Base-by-base conservation (phyloP, 2,329 filamentous ascomycete species). In the Alternaria sp. region DNA sequence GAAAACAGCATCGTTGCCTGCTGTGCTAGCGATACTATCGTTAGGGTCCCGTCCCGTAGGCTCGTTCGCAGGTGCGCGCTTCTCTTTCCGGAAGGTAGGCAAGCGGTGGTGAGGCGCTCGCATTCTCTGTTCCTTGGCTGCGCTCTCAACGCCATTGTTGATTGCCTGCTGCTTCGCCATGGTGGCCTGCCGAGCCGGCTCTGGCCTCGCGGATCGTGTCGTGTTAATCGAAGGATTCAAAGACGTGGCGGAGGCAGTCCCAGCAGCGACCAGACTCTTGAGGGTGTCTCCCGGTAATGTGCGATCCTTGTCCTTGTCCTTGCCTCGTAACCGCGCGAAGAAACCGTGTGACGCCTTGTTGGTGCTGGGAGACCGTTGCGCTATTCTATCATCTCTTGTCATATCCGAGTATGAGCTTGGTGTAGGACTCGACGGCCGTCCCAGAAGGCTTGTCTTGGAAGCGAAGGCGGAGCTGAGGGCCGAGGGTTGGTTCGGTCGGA, bases 351-450 rank as follows among this genome's bases (percentile, higher is more conserved):
- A 83, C 64, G 84, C 83, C 19, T 73, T 78, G 50, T 82, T 81
- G 46, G 86, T 84, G 56, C 84, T 83, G 2, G 90, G 89, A 19
- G 71, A 91, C 17, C 84, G 84, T 73, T 89, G 87, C 6, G 74
- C 59, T 30, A 59, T 15, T 44, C 75, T 49, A 61, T 65, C 63
- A 73, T 80, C 85, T 74, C 77, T 85, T 76, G 80, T 87, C 80
- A 83, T 82, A 21, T 83, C 85, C 74, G 90, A 93, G 70, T 87
- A 87, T 45, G 87, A 84, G 78, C 92, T 96, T 8, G 93, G 91
- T 1, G 93, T 92, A 25, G 94, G 93, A 79, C 94, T 97, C 64
- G 91, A 88, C 12, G 92, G 89, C 68, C 93, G 90, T 69, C 82
- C 86, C 77, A 84, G 80, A 36, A 87, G 79, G 21, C 79, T 83